Evolutionary conservation across 2,329 filamentous ascomycete genomes (phyloP), one percentile per base, ranked within the genome.

Genomic region (Cryoendolithus antarcticus): DNA sequence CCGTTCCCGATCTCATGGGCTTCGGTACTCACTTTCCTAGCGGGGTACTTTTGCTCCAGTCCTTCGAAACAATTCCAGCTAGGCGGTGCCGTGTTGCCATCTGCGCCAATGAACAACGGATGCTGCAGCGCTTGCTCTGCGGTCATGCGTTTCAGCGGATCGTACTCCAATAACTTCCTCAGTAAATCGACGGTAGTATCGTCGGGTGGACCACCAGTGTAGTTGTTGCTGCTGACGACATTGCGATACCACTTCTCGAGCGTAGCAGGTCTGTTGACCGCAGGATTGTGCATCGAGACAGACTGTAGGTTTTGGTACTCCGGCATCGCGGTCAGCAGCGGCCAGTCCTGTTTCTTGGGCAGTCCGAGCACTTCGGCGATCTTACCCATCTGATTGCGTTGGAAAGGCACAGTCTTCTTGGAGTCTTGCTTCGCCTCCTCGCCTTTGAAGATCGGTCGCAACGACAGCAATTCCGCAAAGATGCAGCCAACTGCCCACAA

Each of bases 381-480:
- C 63, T 94, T 95, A 56, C 91, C 86, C 89, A 98, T 96, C 64
- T 98, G 91, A 54, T 95, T 95, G 9, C 88, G 77, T 62, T 98
- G 91, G 52, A 98, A 98, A 0, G 91, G 91, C 0, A 96, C 88
- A 0, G 84, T 91, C 65, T 96, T 96, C 63, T 98, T 98, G 52
- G 76, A 84, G 61, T 98, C 91, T 82, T 96, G 95, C 64, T 98
- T 98, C 9, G 91, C 91, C 62, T 98, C 91, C 56, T 98, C 91
- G 0, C 91, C 91, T 58, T 98, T 98, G 62, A 98, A 98, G 39
- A 98, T 96, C 0, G 91, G 91, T 1, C 89, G 74, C 3, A 98
- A 66, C 1, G 84, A 88, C 0, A 98, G 66, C 2, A 98, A 69
- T 60, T 98, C 91, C 2, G 91, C 91, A 55, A 98, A 96, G 54